These are phyloP conservation scores for Fusarium buharicum DNA, from an alignment of 2,329 filamentous ascomycete species.

Conservation along the genomic window DNA sequence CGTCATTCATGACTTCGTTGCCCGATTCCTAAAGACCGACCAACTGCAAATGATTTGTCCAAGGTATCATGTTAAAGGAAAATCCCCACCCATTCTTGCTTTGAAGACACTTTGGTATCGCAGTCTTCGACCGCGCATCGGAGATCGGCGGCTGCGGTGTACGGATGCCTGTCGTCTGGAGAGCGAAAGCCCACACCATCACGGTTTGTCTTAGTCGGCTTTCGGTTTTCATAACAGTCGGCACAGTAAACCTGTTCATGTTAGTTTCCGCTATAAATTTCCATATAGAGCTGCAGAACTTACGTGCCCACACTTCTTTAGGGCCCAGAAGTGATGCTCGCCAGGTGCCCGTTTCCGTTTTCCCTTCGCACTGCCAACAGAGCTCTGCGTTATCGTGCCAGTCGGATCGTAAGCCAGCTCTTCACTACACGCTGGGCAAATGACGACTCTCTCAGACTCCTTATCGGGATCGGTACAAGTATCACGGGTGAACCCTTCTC, in stretches of 20 bases:
- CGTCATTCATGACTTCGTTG: slow-evolving; percentile 35
- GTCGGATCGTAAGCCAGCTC: slow-evolving; percentile 80
- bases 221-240: slow-evolving; percentile 68
- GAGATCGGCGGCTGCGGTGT: slow-evolving; percentile 48
- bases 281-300: slow-evolving; percentile 40
- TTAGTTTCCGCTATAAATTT: slow-evolving; percentile 5
- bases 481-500: slow-evolving; percentile 82
- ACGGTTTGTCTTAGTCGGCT: slow-evolving; percentile 50
- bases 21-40: background rate
- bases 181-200: slow-evolving; percentile 54
- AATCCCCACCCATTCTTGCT: slow-evolving; percentile 70
- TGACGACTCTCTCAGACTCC: slow-evolving; percentile 74
- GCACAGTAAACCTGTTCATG: slow-evolving; percentile 68
- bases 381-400: slow-evolving; percentile 42
- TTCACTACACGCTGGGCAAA: slow-evolving; percentile 87
- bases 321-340: slow-evolving; percentile 91
- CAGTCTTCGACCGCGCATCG: slow-evolving; percentile 69
- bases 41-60: slow-evolving; percentile 4
- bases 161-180: slow-evolving; percentile 45
- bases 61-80: slow-evolving; percentile 59
- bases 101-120: slow-evolving; percentile 62
- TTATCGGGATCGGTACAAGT: slow-evolving; percentile 56
- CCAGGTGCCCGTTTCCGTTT: slow-evolving; percentile 62
- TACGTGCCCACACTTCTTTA: slow-evolving; percentile 93
- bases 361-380: slow-evolving; percentile 39